Percentiles rank a stretch among this genome's conserved stretches.
These are phyloP conservation scores for Sutorius australiensis DNA, from an alignment of 768 basidiomycete genomes.

Conservation along the genomic window DNA sequence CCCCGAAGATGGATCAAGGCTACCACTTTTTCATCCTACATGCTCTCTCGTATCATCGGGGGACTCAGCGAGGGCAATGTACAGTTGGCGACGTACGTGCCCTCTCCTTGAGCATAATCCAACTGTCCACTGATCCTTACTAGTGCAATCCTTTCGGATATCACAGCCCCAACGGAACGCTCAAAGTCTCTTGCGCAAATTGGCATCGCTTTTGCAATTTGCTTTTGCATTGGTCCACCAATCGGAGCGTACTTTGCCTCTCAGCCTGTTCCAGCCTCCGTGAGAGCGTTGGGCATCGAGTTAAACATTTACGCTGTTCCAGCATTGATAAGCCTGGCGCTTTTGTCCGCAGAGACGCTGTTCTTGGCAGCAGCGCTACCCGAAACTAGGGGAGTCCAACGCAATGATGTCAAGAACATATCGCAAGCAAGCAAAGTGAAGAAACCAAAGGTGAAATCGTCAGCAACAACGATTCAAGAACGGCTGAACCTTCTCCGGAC, in stretches of 20 bases:
- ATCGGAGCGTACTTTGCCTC: constrained; percentile 96
- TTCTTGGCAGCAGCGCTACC: constrained; percentile 77
- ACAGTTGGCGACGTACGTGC: constrained; percentile 84
- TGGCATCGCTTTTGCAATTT: constrained; percentile 94
- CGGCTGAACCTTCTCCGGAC: constrained; percentile 55
- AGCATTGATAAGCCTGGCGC: constrained; percentile 75
- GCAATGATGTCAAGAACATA: constrained; percentile 12
- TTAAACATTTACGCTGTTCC: constrained; percentile 90
- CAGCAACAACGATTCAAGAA: constrained; percentile 34
- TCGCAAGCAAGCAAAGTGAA: constrained; percentile 13
- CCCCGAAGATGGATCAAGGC: constrained; percentile 77
- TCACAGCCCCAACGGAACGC: constrained; percentile 75
- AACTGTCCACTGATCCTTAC: not conserved
- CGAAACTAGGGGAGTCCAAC: constrained; percentile 67
- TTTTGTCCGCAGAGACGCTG: constrained; percentile 74
- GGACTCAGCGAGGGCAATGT: constrained; percentile 97
- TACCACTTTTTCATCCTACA: constrained; percentile 84
- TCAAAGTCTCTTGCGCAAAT: constrained; percentile 87
- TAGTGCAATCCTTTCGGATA: constrained; percentile 92
- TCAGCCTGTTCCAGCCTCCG: constrained; percentile 62
- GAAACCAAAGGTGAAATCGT: constrained; percentile 18
- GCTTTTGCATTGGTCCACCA: constrained; percentile 89
- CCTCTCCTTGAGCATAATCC: not conserved
- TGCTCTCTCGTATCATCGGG: constrained; percentile 87
- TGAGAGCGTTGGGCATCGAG: constrained; percentile 53